Evolutionary conservation across 1,284 basidiomycete genomes (phyloP), one percentile per base, ranked within the genome.

Genomic region (Blastosporella zonata): DNA sequence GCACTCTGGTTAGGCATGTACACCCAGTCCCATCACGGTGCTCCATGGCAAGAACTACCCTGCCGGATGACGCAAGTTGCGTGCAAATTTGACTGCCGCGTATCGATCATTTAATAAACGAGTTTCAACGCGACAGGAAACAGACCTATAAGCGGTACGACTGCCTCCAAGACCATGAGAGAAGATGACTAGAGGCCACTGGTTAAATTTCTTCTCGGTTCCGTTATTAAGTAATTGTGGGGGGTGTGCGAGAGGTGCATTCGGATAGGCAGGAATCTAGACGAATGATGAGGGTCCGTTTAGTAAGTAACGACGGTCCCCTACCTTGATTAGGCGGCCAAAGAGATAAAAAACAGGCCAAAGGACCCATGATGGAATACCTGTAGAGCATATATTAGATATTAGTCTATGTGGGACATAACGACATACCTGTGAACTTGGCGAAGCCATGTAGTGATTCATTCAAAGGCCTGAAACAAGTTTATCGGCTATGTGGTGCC

Each of bases 131-230:
- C 21, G 15, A 12, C n/a, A 2, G 15, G 9, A 18, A 31, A 53
- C 60, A 31, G 50, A 81, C 82, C 80, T 86, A 62, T 91, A 92
- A 1, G 81, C 78, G 1, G 80, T 87, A 18, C 81, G 70, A 34
- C 78, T 81, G 0, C 89, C 90, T n/a, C 80, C 84, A 9, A 93
- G 73, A 15, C 90, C 90, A 68, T 92, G 90, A 13, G 85, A 89
- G 66, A 91, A 91, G 38, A 91, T 76, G 23, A 90, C 77, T 12
- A 92, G 72, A 0, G 87, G 86, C 80, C 85, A 88, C 35, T 73
- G 69, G 31, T 63, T 62, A 21, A 50, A 31, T 7, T 7, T 38
- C 45, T 52, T 52, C 35, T 54, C 44, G 34, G 31, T 44, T 23
- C 34, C 28, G 4, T 23, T 17, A 2, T 18, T 35, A 7, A 25